A percentile compares a stretch with the other conserved stretches of the same genome.
Conservation (phyloP, 805 yeast species). For the Yamadazyma nakazawae region DNA sequence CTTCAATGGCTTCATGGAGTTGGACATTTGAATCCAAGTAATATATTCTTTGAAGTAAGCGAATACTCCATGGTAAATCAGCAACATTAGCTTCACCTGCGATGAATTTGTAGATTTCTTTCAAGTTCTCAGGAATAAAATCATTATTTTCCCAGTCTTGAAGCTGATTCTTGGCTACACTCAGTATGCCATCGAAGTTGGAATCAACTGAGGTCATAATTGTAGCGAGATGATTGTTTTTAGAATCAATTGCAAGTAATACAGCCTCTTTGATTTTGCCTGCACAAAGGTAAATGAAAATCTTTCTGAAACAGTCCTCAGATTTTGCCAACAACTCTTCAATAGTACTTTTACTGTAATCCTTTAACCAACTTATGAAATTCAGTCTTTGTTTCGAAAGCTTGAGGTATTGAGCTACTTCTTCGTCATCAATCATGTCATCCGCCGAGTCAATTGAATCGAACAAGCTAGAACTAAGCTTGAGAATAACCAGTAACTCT, state of each 20-base stretch:
- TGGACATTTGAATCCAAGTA: constrained; percentile 47
- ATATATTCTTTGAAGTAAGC: constrained; percentile 56
- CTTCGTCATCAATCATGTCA: constrained; percentile 1
- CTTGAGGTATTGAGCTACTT: neutral
- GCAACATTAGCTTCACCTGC: constrained; percentile 47
- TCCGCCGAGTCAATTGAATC: constrained; percentile 17
- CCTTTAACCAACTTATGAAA: constrained; percentile 57
- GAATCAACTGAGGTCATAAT: constrained; percentile 70
- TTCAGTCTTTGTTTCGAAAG: constrained; percentile 28
- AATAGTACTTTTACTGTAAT: constrained; percentile 37
- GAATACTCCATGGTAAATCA: constrained; percentile 63
- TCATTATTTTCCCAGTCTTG: constrained; percentile 54
- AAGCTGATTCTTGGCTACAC: constrained; percentile 60
- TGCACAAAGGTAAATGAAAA: constrained; percentile 48
- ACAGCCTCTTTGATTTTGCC: constrained; percentile 65
- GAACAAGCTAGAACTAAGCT: constrained; percentile 49
- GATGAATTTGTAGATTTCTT: constrained; percentile 62
- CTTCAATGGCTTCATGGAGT: constrained; percentile 14
- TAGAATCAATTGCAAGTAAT: constrained; percentile 53
- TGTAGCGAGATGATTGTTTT: constrained; percentile 68
- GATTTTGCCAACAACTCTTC: constrained; percentile 19
- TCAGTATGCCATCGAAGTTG: constrained; percentile 55
- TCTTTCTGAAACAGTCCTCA: constrained; percentile 44
- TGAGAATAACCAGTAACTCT: constrained; percentile 15
- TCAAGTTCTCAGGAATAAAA: constrained; percentile 44